These are phyloP conservation scores for Anisodus tanguticus DNA, from an alignment of 257 asterid genomes.

Conservation along the genomic window DNA sequence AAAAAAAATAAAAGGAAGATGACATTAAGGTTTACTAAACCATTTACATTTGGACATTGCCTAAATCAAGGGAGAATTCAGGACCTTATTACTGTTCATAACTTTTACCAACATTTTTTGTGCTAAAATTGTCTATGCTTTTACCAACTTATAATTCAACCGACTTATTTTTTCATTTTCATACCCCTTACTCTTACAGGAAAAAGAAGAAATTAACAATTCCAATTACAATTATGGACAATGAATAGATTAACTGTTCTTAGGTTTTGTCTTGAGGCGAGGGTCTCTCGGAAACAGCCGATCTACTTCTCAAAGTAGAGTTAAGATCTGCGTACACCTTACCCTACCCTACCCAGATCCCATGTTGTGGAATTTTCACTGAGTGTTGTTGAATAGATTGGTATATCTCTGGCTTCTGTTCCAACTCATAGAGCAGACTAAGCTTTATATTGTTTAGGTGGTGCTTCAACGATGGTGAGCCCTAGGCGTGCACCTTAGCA, in stretches of 20 bases:
- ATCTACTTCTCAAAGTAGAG: too few relatives aligned
- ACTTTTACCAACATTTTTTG: neutral
- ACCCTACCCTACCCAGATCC: too few relatives aligned
- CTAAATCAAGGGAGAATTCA: slow-evolving; percentile 1
- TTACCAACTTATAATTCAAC: neutral
- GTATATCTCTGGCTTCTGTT: too few relatives aligned
- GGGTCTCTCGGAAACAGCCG: too few relatives aligned
- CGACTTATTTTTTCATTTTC: neutral
- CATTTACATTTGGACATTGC: slow-evolving; percentile 13
- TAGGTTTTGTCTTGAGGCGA: too few relatives aligned
- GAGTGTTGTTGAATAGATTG: too few relatives aligned
- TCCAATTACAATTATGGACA: too few relatives aligned
- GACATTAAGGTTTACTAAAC: neutral
- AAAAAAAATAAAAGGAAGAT: slow-evolving; percentile 10
- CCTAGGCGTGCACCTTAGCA: slow-evolving; percentile 12
- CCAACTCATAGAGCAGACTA: neutral
- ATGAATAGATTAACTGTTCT: too few relatives aligned
- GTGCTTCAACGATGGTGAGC: neutral
- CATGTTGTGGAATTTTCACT: too few relatives aligned
- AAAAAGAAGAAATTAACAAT: too few relatives aligned
- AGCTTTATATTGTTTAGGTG: neutral
- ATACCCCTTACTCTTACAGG: neutral
- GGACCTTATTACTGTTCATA: neutral
- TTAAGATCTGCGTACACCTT: too few relatives aligned
- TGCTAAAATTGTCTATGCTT: neutral